Conservation (phyloP, 2,329 filamentous ascomycete genomes). For the Phialophora verrucosa region DNA sequence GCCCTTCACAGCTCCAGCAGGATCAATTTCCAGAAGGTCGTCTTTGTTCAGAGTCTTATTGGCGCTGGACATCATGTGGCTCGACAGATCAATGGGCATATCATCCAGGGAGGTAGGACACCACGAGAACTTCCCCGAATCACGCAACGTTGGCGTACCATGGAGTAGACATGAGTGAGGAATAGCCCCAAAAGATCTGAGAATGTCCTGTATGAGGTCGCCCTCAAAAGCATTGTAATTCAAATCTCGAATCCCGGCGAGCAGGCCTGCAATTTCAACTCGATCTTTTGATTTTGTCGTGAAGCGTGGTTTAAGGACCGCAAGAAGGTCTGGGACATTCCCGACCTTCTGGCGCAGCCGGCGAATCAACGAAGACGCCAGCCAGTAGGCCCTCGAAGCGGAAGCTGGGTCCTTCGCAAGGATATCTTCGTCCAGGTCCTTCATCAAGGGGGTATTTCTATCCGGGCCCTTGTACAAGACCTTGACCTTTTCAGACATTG, state of each 20-base stretch:
- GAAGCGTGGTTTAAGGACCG: neutral
- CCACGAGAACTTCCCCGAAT: slow-evolving; percentile 1
- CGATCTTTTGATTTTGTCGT: neutral
- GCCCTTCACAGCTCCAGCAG: slow-evolving; percentile 1
- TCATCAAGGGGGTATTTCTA: slow-evolving; percentile 3
- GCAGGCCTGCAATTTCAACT: slow-evolving; percentile 1
- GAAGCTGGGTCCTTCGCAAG: neutral
- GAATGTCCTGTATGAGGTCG: slow-evolving; percentile 3
- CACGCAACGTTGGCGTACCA: neutral
- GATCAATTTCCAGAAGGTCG: neutral
- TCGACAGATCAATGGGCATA: slow-evolving; percentile 4
- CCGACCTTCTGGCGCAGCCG: slow-evolving; percentile 1
- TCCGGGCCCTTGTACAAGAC: slow-evolving; percentile 1
- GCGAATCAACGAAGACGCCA: slow-evolving; percentile 1
- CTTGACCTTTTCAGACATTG: slow-evolving; percentile 1
- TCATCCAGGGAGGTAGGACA: slow-evolving; percentile 1
- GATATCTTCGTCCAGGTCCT: slow-evolving; percentile 5
- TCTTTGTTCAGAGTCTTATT: slow-evolving; percentile 6
- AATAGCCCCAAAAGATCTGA: slow-evolving; percentile 1
- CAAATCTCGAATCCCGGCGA: neutral
- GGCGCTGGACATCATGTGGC: slow-evolving; percentile 1
- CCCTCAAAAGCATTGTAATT: neutral
- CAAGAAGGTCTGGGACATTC: neutral
- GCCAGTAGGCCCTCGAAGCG: neutral
- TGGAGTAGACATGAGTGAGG: slow-evolving; percentile 3